Evolutionary conservation across 371 early-diverging fungal genomes (phyloP).

Genomic region (Actinomortierella ambigua): DNA sequence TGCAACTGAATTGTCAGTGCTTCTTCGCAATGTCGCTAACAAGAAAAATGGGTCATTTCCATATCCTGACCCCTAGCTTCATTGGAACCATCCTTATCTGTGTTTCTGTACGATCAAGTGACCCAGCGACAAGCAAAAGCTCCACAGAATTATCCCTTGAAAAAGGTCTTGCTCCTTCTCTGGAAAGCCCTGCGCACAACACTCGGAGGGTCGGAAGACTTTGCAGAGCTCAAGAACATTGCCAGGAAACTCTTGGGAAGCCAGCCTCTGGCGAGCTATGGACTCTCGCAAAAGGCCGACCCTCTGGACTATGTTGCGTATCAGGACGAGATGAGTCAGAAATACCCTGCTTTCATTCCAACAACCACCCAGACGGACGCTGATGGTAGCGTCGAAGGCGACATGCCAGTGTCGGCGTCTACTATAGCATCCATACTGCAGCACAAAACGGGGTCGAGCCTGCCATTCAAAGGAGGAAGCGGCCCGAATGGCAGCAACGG

Average conservation of each 20-base stretch:
- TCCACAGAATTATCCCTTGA: slow-evolving; percentile 77
- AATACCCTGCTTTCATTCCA: slow-evolving; percentile 66
- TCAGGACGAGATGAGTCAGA: slow-evolving; percentile 57
- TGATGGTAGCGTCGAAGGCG: too few species aligned
- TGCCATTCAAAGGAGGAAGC: slow-evolving; percentile 1
- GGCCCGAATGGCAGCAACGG: slow-evolving; percentile 13
- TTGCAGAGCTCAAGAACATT: slow-evolving; percentile 52
- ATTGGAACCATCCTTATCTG: slow-evolving; percentile 58
- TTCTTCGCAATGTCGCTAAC: too few species aligned
- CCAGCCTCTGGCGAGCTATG: slow-evolving; percentile 38
- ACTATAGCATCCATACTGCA: too few species aligned
- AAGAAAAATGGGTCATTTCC: too few species aligned
- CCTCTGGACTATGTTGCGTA: slow-evolving; percentile 70
- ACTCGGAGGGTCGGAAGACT: slow-evolving; percentile 60
- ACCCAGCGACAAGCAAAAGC: slow-evolving; percentile 73
- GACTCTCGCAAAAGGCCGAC: slow-evolving; percentile 58
- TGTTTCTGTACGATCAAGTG: slow-evolving; percentile 68
- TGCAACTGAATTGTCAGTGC: too few species aligned
- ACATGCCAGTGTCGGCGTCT: too few species aligned
- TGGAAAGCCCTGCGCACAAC: slow-evolving; percentile 72
- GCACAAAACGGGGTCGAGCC: too few species aligned
- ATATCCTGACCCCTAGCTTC: too few species aligned
- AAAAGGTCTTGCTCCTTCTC: slow-evolving; percentile 74
- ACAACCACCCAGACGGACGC: background rate
- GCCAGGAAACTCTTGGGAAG: slow-evolving; percentile 52